phyloP scores from a whole-genome alignment of 441 rosid species.

The Mallotus repandus region DNA sequence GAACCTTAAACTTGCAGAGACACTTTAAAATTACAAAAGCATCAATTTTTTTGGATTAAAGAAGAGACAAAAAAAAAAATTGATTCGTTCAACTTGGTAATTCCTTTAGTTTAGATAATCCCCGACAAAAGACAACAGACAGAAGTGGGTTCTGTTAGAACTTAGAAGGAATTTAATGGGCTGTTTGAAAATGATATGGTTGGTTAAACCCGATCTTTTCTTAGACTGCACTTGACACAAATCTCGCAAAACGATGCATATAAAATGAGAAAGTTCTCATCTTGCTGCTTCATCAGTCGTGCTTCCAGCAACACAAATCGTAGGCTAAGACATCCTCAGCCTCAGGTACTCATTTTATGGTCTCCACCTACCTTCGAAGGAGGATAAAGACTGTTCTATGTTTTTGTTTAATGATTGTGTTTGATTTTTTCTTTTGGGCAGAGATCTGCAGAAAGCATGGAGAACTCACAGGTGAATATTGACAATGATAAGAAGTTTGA shows the following conservation, averaged over 20 bases:
- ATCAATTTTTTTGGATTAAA: slow-evolving; percentile 6
- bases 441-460: slow-evolving; percentile 50
- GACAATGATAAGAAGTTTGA: slow-evolving; percentile 34
- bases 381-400: neutral
- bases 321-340: slow-evolving; percentile 31
- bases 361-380: neutral
- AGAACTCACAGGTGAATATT: slow-evolving; percentile 32
- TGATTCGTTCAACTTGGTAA: neutral
- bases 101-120: neutral
- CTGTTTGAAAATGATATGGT: slow-evolving; percentile 17
- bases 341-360: slow-evolving; percentile 26
- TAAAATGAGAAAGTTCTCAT: slow-evolving; percentile 45
- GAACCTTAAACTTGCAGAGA: slow-evolving; percentile 25
- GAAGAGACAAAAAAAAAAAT: neutral
- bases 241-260: slow-evolving; percentile 28
- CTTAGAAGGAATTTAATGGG: slow-evolving; percentile 19
- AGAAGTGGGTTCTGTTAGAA: slow-evolving; percentile 4
- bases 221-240: slow-evolving; percentile 44
- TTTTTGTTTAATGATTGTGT: slow-evolving; percentile 11
- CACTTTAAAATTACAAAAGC: neutral
- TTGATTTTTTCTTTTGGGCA: slow-evolving; percentile 28
- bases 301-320: slow-evolving; percentile 26
- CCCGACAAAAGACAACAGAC: slow-evolving; percentile 27
- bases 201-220: slow-evolving; percentile 48
- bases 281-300: slow-evolving; percentile 39